Evolutionary conservation across 129 eudicot species (phyloP).

Genomic region (Tagetes erecta): DNA sequence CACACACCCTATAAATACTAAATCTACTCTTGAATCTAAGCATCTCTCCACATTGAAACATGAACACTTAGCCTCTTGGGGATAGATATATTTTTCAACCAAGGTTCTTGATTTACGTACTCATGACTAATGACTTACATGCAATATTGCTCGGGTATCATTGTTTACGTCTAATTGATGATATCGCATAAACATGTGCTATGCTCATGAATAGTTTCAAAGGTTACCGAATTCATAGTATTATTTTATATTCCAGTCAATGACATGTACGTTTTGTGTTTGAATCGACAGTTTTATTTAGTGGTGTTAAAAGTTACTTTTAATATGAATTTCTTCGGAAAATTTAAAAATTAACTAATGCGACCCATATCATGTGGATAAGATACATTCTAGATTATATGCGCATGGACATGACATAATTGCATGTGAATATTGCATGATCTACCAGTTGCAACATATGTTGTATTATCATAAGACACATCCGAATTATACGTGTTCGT

Average conservation of each 20-base stretch:
- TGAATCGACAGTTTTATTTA: background rate
- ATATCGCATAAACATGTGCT: background rate
- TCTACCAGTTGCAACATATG: background rate
- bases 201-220: background rate
- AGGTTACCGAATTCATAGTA: background rate
- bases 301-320: background rate
- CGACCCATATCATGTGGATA: background rate
- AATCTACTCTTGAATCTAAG: too few relatives aligned
- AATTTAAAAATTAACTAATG: background rate
- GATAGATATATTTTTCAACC: too few relatives aligned
- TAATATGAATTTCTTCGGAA: background rate
- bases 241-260: background rate
- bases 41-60: too few relatives aligned
- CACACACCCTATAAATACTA: too few relatives aligned
- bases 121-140: too few relatives aligned
- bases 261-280: background rate
- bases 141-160: too few relatives aligned
- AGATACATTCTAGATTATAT: background rate
- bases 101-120: too few relatives aligned
- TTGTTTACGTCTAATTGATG: too few relatives aligned
- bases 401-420: background rate
- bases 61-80: too few relatives aligned
- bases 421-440: background rate
- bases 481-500: background rate
- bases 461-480: background rate